These are phyloP conservation scores for Pichia californica DNA, from an alignment of 805 yeast genomes.

Conservation along the genomic window DNA sequence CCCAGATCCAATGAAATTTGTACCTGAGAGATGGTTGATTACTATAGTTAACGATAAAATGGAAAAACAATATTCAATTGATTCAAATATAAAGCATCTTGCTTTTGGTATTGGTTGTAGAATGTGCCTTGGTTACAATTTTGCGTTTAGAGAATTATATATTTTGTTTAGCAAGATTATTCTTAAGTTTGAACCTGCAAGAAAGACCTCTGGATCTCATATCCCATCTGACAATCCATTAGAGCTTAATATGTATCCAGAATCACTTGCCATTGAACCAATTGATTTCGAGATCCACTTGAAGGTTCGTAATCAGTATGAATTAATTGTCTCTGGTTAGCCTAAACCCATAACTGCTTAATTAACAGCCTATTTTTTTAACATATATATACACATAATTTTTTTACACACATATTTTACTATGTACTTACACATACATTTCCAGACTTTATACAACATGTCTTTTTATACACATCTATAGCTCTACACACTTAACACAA, in stretches of 20 bases:
- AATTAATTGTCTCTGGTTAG: neutral
- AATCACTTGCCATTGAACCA: constrained; percentile 61
- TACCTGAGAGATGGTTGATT: constrained; percentile 38
- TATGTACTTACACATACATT: no score
- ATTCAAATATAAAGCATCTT: constrained; percentile 31
- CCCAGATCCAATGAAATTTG: constrained; percentile 38
- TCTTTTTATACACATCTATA: no score
- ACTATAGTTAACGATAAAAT: constrained; percentile 10
- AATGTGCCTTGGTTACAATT: constrained; percentile 62
- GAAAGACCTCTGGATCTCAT: constrained; percentile 28
- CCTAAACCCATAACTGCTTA: no score
- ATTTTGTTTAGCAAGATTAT: constrained; percentile 47
- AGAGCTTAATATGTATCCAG: constrained; percentile 43
- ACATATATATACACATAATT: no score
- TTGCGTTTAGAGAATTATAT: constrained; percentile 64
- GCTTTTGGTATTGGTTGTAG: constrained; percentile 69
- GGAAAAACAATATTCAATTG: neutral
- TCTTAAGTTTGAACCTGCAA: constrained; percentile 29
- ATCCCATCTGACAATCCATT: constrained; percentile 38
- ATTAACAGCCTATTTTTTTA: no score
- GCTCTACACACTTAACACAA: no score
- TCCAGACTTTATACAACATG: no score
- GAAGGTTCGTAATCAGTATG: neutral
- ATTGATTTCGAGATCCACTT: constrained; percentile 29
- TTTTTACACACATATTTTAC: no score